Base-by-base conservation (phyloP, 1,139 yeast species). In the Suhomyces anneliseae region DNA sequence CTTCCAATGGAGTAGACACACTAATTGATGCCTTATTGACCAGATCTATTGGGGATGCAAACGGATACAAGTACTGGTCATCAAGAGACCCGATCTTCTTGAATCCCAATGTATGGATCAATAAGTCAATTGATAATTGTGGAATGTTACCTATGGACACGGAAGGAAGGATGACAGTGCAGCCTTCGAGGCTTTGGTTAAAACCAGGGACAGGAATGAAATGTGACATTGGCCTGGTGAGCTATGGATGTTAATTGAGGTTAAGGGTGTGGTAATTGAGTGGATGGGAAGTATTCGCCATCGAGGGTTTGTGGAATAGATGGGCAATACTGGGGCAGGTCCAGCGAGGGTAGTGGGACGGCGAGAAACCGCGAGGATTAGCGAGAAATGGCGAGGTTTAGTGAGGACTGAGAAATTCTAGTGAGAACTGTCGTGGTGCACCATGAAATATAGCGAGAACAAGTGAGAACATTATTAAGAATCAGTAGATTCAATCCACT, bases 61-160 rank as follows among this genome's bases (percentile, higher is more conserved):
- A 90, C 3, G 99, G 97, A 58, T 87, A 88, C 26, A 90, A 65
- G 56, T 74, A 81, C 4, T 70, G 64, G 44, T 82, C 83, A 58
- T 86, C 85, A 33, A 90, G 65, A 19, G 78, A 63, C 6, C 80
- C 82, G 6, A 85, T 70, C 41, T 76, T 78, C 44, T 66, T 53
- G 48, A 86, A 78, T 1, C 71, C 73, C 34, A 78, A 69, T 2
- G 87, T 83, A 57, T 86, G 87, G 14, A 90, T 70, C 36, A 93
- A 68, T 36, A 92, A 71, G 64, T 92, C 98, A 6, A 81, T 68
- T 0, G 95, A 70, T 45, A 92, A 70, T 64, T 93, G 99, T 0
- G 98, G 96, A 4, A 90, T 87, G 60, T 92, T 93, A 6, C 96
- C 98, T 14, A 90, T 79, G 3, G 97, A 83, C 0, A 93, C 87